Evolutionary conservation across 768 basidiomycete genomes (phyloP).

Genomic region (Artomyces pyxidatus): DNA sequence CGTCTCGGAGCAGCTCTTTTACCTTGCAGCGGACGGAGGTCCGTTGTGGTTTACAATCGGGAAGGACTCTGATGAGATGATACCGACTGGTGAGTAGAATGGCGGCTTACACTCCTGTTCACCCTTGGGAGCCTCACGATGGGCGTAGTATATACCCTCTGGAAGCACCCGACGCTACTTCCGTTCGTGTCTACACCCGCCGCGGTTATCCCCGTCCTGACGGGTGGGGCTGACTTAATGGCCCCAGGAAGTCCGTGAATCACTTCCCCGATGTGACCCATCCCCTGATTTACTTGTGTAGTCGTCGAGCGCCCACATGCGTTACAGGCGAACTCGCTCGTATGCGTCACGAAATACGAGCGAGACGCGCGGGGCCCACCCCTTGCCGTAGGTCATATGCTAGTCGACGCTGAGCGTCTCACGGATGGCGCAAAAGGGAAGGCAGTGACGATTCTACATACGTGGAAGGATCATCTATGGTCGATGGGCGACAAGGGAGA

Average conservation of each 20-base stretch:
- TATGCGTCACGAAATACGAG: slow-evolving; percentile 48
- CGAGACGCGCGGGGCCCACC: slow-evolving; percentile 38
- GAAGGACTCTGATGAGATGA: slow-evolving; percentile 55
- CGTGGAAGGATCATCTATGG: slow-evolving; percentile 74
- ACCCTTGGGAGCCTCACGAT: not conserved
- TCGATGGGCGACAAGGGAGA: slow-evolving; percentile 58
- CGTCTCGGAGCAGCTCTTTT: slow-evolving; percentile 41
- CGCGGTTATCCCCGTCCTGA: slow-evolving; percentile 60
- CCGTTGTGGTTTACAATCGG: slow-evolving; percentile 77
- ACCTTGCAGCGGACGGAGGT: slow-evolving; percentile 55
- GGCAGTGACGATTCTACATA: slow-evolving; percentile 64
- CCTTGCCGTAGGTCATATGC: slow-evolving; percentile 72
- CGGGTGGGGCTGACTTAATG: slow-evolving; percentile 84
- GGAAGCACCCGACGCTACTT: slow-evolving; percentile 64
- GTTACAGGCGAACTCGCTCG: slow-evolving; percentile 43
- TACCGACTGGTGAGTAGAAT: slow-evolving; percentile 51
- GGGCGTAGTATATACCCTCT: slow-evolving; percentile 59
- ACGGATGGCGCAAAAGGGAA: slow-evolving; percentile 52
- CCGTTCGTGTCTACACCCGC: slow-evolving; percentile 66
- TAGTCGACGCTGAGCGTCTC: slow-evolving; percentile 30
- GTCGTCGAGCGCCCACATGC: slow-evolving; percentile 47
- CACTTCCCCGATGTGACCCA: not conserved
- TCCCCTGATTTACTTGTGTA: slow-evolving; percentile 23
- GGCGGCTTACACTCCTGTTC: not conserved
- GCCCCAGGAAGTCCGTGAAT: slow-evolving; percentile 67